A percentile compares a stretch with the other conserved stretches of the same genome.
These are phyloP conservation scores for Talaromyces funiculosus DNA, from an alignment of 2,329 filamentous ascomycete species.

Conservation along the genomic window DNA sequence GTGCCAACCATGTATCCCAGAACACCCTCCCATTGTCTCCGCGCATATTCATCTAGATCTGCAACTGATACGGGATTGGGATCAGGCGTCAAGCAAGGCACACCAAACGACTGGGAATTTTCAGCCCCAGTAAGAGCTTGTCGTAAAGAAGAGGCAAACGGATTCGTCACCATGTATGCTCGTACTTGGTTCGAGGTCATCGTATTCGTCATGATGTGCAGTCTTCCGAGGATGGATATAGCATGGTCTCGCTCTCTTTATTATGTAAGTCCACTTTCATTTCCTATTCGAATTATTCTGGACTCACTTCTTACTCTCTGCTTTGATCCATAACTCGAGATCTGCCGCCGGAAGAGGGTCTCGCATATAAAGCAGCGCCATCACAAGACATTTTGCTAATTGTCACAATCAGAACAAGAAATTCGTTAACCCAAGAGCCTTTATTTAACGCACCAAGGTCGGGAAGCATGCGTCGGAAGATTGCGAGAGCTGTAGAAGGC, in stretches of 20 bases:
- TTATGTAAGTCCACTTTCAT: neutral
- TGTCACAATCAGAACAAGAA: neutral
- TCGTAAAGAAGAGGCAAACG: slow-evolving; percentile 77
- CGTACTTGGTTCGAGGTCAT: slow-evolving; percentile 56
- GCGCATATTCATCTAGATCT: slow-evolving; percentile 78
- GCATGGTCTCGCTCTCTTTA: slow-evolving; percentile 74
- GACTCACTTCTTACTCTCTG: slow-evolving; percentile 53
- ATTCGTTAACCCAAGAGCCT: neutral
- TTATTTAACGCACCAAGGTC: slow-evolving; percentile 61
- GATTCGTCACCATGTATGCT: slow-evolving; percentile 70
- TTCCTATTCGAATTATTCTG: neutral
- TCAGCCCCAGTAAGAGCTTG: slow-evolving; percentile 84
- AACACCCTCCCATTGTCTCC: slow-evolving; percentile 90
- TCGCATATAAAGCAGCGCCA: slow-evolving; percentile 89
- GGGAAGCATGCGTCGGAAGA: slow-evolving; percentile 95
- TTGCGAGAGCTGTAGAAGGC: slow-evolving; percentile 88
- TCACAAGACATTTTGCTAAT: slow-evolving; percentile 86
- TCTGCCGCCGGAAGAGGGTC: slow-evolving; percentile 71
- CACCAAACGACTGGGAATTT: slow-evolving; percentile 80
- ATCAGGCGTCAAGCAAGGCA: slow-evolving; percentile 64
- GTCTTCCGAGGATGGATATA: slow-evolving; percentile 69
- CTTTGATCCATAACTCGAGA: slow-evolving; percentile 79
- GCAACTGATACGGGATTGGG: slow-evolving; percentile 60
- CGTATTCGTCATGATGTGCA: slow-evolving; percentile 77
- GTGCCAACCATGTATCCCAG: slow-evolving; percentile 82